Evolutionary conservation across 1,284 basidiomycete species (phyloP), one percentile per base, ranked within the genome.

Genomic region (Fistulinella cinereoalba): DNA sequence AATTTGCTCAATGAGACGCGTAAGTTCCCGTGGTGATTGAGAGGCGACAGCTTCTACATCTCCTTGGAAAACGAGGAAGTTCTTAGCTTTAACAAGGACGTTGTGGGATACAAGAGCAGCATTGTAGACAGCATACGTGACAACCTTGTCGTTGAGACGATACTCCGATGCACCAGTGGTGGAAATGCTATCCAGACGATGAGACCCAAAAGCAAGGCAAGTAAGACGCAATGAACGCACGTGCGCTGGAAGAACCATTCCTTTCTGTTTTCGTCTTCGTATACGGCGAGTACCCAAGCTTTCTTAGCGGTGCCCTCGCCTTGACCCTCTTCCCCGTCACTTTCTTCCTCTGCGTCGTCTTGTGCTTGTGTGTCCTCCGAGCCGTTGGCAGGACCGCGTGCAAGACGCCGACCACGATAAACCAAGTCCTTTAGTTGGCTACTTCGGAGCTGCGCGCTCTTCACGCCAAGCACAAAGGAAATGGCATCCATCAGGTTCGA

Each of bases 401-500:
- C 87, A 6, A 93, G 76, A 54, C 85, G 77, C 46, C 94, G 72
- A 15, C 92, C 93, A 29, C 96, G 88, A 69, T 97, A 99, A 11
- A 99, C 90, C 37, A 99, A 77, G 66, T 99, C 97, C 59, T 89
- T 92, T 27, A 99, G 77, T 60, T 98, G 94, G 41, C 90, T 92
- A 58, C 90, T 93, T 37, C 97, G 81, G 19, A 99, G 78, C 58
- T 98, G 93, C 1, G 87, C 88, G 46, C 90, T 93, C 72, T 95
- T 93, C 39, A 99, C 89, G 25, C 97, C 96, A 9, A 99, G 83
- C 6, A 99, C 97, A 65, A 99, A 99, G 3, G 97, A 99, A 57
- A 99, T 97, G 46, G 97, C 97, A 67, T 99, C 97, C 97, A 99
- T 99, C 53, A 99, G 81, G 67, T 99, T 99, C 28, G 92, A 96